Evolutionary conservation across 306 rosid species (phyloP).

Genomic region (Ochetophila trinervis): DNA sequence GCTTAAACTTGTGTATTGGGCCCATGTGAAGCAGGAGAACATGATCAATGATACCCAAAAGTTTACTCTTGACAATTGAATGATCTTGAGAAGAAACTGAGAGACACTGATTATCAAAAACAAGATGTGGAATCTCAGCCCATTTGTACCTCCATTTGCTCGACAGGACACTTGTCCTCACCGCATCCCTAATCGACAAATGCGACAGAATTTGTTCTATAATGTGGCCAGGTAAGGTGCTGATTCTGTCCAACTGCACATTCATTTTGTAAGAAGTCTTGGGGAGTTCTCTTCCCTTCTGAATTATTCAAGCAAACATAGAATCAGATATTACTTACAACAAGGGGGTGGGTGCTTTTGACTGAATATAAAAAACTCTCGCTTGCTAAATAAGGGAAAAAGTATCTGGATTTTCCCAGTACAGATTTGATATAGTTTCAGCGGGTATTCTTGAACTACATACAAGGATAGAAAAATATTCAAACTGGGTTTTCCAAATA

Average conservation of each 20-base stretch:
- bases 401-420: too few species aligned
- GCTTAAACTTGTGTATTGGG: constrained; percentile 45
- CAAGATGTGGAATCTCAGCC: constrained; percentile 45
- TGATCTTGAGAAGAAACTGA: constrained; percentile 28
- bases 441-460: too few species aligned
- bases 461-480: too few species aligned
- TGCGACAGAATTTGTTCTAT: constrained; percentile 44
- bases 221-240: constrained; percentile 50
- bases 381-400: too few species aligned
- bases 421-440: too few species aligned
- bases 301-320: constrained; percentile 22
- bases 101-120: constrained; percentile 46
- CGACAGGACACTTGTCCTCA: constrained; percentile 58
- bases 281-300: constrained; percentile 31
- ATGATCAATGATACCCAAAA: constrained; percentile 53
- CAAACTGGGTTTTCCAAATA: too few species aligned
- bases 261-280: constrained; percentile 32
- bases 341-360: not conserved
- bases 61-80: constrained; percentile 34
- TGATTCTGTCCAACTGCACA: constrained; percentile 46
- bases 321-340: not conserved
- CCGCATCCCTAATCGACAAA: constrained; percentile 52
- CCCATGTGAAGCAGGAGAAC: constrained; percentile 66
- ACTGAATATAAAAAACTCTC: too few species aligned
- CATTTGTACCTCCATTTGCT: constrained; percentile 69